Percentiles rank a stretch among this genome's conserved stretches.
phyloP scores from a whole-genome alignment of 305 asterid species.

The Caryopteris hybrid region DNA sequence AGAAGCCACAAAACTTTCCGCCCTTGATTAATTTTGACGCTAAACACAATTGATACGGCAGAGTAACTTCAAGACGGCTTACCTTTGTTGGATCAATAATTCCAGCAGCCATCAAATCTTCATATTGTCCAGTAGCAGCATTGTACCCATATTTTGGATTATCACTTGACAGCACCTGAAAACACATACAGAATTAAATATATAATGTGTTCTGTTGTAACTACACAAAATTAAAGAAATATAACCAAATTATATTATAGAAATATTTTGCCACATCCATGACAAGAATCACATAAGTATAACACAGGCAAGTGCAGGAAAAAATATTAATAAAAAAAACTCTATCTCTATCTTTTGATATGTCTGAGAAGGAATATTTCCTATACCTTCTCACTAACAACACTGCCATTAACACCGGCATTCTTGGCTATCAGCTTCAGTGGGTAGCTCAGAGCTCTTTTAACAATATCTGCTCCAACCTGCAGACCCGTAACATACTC shows the following conservation, averaged over 20 bases:
- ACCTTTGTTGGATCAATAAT: slow-evolving; percentile 96
- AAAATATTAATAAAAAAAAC: too few species aligned
- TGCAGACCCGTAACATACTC: slow-evolving; percentile 16
- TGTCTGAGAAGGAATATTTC: neutral
- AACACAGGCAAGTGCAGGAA: neutral
- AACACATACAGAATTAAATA: neutral
- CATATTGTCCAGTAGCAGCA: slow-evolving; percentile 91
- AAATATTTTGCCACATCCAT: neutral
- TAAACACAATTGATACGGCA: neutral
- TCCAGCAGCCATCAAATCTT: slow-evolving; percentile 93
- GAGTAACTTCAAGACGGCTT: slow-evolving; percentile 2
- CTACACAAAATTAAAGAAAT: neutral
- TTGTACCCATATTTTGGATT: slow-evolving; percentile 76
- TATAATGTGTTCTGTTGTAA: neutral
- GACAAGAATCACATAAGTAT: neutral
- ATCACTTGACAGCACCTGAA: slow-evolving; percentile 77
- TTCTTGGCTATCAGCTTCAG: slow-evolving; percentile 93
- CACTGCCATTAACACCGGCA: slow-evolving; percentile 96
- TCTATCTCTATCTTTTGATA: too few species aligned
- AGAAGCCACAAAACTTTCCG: neutral
- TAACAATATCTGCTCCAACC: slow-evolving; percentile 99
- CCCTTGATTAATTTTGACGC: neutral
- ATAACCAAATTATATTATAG: neutral
- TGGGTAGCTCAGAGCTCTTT: slow-evolving; percentile 92
- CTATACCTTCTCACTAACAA: slow-evolving; percentile 88